A percentile compares a stretch with the other conserved stretches of the same genome.
Conservation (phyloP, 169 alveolate genomes). For the Eimeria falciformis region DNA sequence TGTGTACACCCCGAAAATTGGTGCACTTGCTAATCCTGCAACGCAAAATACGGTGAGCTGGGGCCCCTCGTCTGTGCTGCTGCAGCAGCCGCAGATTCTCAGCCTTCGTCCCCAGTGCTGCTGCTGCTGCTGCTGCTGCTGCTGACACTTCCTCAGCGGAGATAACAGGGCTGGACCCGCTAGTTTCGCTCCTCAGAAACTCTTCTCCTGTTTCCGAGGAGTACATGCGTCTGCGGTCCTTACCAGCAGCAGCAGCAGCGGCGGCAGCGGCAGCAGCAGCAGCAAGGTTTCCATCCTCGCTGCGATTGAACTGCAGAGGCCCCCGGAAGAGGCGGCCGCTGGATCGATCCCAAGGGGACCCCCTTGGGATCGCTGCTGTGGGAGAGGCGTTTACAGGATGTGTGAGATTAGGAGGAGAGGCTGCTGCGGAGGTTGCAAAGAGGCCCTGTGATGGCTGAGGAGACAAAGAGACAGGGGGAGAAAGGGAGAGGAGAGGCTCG, state of each 20-base stretch:
- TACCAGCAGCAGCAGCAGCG: neutral
- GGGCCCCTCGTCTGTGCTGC: constrained; percentile 13
- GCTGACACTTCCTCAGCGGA: neutral
- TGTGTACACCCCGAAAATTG: neutral
- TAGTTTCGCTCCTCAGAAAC: neutral
- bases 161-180: neutral
- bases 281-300: neutral
- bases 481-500: too few species aligned
- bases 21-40: constrained; percentile 28
- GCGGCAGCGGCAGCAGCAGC: constrained; percentile 41
- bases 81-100: constrained; percentile 35
- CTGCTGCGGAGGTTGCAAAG: constrained; percentile 10
- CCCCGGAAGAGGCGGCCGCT: neutral
- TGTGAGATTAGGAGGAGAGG: neutral
- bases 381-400: neutral
- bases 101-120: neutral
- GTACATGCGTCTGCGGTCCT: too few species aligned
- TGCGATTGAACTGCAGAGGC: neutral
- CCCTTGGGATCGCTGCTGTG: neutral
- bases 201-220: too few species aligned
- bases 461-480: too few species aligned
- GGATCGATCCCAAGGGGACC: neutral
- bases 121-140: constrained; percentile 64
- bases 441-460: neutral
- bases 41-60: constrained; percentile 9